Base-by-base conservation (phyloP, 2,329 filamentous ascomycete genomes). In the Domatiomyces catenatus region DNA sequence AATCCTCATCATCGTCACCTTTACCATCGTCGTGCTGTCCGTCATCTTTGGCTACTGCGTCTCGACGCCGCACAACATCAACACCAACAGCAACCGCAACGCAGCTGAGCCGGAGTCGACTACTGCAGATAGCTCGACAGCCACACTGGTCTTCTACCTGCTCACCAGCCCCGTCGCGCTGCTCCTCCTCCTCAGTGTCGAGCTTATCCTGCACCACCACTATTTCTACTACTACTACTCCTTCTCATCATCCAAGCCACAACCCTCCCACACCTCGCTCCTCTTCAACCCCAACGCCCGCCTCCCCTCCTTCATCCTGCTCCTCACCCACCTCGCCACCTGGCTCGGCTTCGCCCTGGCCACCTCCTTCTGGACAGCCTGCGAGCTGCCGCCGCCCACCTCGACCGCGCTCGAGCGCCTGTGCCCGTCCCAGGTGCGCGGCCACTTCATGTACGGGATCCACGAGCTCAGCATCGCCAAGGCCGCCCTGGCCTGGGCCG, bases 361-460 rank as follows among this genome's bases (percentile, higher is more conserved):
- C 43, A 48, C 51, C 32, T 48, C 50, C 45, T 55, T 53, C 48
- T 55, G 58, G 58, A 55, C 57, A 45, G 54, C 58, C 53, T 59
- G 58, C 52, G 58, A 59, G 32, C 42, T 58, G n/a, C 48, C 52
- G 5, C 39, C 53, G 6, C 51, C 53, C 39, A 24, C 20, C 7
- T 20, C 36, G 32, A 51, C 68, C 46, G 68, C 67, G 53, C 66
- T 66, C 65, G 68, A 71, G 54, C 66, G 67, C 4, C 68, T 71
- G 51, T 71, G 71, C 2, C 69, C 69, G 49, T 66, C 70, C 54
- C 71, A 71, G 3, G 68, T 71, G 42, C 67, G 65, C 5, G 69
- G 69, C 63, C 69, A 71, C 45, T 54, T 58, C 49, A 59, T 59
- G 58, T 56, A 55, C 48, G 58, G 58, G 22, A 55, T 59, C 43